Evolutionary conservation across 2,329 filamentous ascomycete species (phyloP).

Genomic region (Monosporascus sp.): DNA sequence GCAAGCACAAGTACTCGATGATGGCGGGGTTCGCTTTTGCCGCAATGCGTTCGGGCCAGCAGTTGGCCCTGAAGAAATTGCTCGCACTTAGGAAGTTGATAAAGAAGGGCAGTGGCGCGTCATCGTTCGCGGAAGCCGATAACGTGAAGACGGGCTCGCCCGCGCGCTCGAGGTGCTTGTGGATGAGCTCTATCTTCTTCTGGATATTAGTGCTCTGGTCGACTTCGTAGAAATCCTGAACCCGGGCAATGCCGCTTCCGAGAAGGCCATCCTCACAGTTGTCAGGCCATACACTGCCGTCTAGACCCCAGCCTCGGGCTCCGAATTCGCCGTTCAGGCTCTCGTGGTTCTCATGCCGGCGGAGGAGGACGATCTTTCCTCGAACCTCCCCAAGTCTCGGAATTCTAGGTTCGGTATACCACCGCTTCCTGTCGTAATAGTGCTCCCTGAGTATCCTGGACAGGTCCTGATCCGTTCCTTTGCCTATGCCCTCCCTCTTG

Average conservation of each 20-base stretch:
- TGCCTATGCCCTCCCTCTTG: slow-evolving; percentile 86
- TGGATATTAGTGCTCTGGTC: slow-evolving; percentile 68
- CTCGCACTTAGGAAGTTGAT: slow-evolving; percentile 88
- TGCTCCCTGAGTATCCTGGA: slow-evolving; percentile 66
- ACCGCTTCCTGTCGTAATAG: slow-evolving; percentile 59
- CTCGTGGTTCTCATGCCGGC: slow-evolving; percentile 68
- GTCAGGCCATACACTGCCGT: slow-evolving; percentile 71
- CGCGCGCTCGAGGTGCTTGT: slow-evolving; percentile 71
- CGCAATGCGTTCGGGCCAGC: slow-evolving; percentile 92
- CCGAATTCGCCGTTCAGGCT: slow-evolving; percentile 46
- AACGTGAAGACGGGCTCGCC: slow-evolving; percentile 45
- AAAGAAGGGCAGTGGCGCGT: slow-evolving; percentile 58
- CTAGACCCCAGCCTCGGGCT: slow-evolving; percentile 51
- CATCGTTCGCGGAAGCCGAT: slow-evolving; percentile 29
- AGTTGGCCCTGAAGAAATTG: slow-evolving; percentile 88
- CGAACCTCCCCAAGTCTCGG: slow-evolving; percentile 74
- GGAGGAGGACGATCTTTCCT: slow-evolving; percentile 77
- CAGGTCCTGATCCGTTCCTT: slow-evolving; percentile 73
- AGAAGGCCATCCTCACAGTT: slow-evolving; percentile 74
- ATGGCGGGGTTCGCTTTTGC: slow-evolving; percentile 78
- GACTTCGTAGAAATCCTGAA: slow-evolving; percentile 95
- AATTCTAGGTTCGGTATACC: slow-evolving; percentile 74
- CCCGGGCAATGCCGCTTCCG: slow-evolving; percentile 67
- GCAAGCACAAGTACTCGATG: slow-evolving; percentile 55
- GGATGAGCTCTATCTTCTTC: slow-evolving; percentile 71